Percentiles rank a stretch among this genome's conserved stretches.
Evolutionary conservation across 2,329 filamentous ascomycete genomes (phyloP).

Genomic region (Cladosporium sp.): DNA sequence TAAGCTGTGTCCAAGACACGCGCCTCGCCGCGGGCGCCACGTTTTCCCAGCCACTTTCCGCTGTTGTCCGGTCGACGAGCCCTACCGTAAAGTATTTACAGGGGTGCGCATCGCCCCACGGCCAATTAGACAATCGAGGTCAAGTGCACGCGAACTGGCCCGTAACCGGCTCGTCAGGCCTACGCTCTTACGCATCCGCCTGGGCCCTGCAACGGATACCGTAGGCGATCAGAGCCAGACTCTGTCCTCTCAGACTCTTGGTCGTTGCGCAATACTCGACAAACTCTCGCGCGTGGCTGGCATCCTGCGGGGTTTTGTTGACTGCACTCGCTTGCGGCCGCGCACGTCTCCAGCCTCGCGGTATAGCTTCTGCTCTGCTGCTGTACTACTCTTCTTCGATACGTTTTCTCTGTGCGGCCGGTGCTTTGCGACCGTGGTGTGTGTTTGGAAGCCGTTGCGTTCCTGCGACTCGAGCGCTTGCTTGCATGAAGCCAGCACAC

Average conservation of each 20-base stretch:
- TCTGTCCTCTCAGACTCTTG: slow-evolving; percentile 2
- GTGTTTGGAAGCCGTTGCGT: neutral
- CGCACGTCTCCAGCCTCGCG: slow-evolving; percentile 18
- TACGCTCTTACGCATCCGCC: neutral
- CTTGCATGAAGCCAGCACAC: slow-evolving; percentile 1
- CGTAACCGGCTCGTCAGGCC: slow-evolving; percentile 15
- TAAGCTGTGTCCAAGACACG: neutral
- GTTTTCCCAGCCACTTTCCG: slow-evolving; percentile 14
- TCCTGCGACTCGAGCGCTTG: slow-evolving; percentile 8
- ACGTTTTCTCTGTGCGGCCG: neutral
- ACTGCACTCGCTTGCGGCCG: slow-evolving; percentile 15
- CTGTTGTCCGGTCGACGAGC: slow-evolving; percentile 13
- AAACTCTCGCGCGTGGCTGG: slow-evolving; percentile 15
- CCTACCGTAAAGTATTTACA: neutral
- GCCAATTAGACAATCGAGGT: slow-evolving; percentile 16
- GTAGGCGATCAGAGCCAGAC: slow-evolving; percentile 17
- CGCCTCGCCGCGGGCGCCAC: slow-evolving; percentile 2
- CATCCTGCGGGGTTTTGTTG: slow-evolving; percentile 18
- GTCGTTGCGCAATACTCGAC: slow-evolving; percentile 15
- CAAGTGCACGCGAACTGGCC: slow-evolving; percentile 14
- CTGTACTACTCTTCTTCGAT: slow-evolving; percentile 1
- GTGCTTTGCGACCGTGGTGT: slow-evolving; percentile 12
- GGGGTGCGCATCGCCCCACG: slow-evolving; percentile 7
- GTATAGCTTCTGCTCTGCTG: slow-evolving; percentile 14
- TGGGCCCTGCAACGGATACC: slow-evolving; percentile 17